Evolutionary conservation across 768 basidiomycete species (phyloP).

Genomic region (Trametes villosa): DNA sequence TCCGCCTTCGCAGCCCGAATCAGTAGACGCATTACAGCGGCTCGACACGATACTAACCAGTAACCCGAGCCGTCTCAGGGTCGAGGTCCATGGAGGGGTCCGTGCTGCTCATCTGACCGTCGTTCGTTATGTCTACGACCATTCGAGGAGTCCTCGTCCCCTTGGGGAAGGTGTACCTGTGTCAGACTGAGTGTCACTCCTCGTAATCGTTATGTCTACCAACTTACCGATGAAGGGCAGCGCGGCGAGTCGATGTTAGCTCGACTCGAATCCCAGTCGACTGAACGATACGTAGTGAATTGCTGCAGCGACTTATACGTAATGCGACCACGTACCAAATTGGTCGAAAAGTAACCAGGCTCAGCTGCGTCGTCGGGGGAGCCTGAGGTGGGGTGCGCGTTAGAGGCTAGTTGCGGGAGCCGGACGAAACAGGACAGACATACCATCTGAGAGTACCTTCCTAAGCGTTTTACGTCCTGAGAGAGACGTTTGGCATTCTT

Average conservation of each 20-base stretch:
- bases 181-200: conserved; percentile 34
- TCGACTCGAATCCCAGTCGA: conserved; percentile 62
- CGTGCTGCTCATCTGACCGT: conserved; percentile 57
- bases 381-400: conserved; percentile 42
- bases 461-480: conserved; percentile 49
- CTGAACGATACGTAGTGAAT: conserved; percentile 36
- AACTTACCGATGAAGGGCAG: conserved; percentile 58
- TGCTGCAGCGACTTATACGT: conserved; percentile 34
- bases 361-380: conserved; percentile 63
- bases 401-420: no score
- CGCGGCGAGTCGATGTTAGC: conserved; percentile 60
- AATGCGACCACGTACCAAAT: conserved; percentile 60
- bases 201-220: conserved; percentile 23
- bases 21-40: not conserved
- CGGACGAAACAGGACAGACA: conserved; percentile 10
- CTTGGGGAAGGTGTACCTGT: conserved; percentile 37
- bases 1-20: conserved; percentile 33
- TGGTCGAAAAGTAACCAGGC: conserved; percentile 69
- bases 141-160: conserved; percentile 48
- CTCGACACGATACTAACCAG: conserved; percentile 46
- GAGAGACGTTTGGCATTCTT: conserved; percentile 55
- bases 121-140: conserved; percentile 64
- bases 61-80: conserved; percentile 51
- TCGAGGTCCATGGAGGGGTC: conserved; percentile 55
- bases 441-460: conserved; percentile 54